Evolutionary conservation across 169 alveolate species (phyloP).

Genomic region (Cytauxzoon felis): DNA sequence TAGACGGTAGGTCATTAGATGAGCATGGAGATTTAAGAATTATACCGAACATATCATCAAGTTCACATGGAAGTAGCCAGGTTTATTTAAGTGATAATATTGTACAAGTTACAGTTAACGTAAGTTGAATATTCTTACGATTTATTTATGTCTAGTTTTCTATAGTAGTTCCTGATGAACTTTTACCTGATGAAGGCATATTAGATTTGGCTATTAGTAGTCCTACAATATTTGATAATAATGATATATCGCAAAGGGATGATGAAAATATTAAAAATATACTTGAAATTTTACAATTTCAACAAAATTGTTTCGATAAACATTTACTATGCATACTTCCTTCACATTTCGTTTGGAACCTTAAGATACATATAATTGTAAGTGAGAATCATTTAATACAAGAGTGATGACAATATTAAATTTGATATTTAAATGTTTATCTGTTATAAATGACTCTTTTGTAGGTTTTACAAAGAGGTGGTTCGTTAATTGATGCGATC

Average conservation of each 20-base stretch:
- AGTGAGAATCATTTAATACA: no score
- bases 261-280: conserved; percentile 51
- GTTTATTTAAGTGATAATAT: conserved; percentile 42
- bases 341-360: conserved; percentile 65
- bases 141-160: conserved; percentile 17
- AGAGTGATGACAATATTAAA: no score
- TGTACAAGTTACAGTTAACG: conserved; percentile 52
- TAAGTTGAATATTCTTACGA: conserved; percentile 1
- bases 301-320: conserved; percentile 45
- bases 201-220: conserved; percentile 32
- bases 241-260: conserved; percentile 51
- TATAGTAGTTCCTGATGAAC: conserved; percentile 17
- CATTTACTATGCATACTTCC: conserved; percentile 63
- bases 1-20: conserved; percentile 51
- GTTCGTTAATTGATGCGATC: conserved; percentile 62
- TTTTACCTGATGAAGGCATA: conserved; percentile 46
- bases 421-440: background rate
- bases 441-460: background rate
- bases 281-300: conserved; percentile 46
- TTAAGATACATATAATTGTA: conserved; percentile 58
- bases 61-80: conserved; percentile 52
- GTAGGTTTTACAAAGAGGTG: conserved; percentile 69
- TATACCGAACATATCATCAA: conserved; percentile 35
- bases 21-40: conserved; percentile 13
- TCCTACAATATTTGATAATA: conserved; percentile 38